Evolutionary conservation across 164 flowering plant species (phyloP).

Genomic region (Macadamia integrifolia): DNA sequence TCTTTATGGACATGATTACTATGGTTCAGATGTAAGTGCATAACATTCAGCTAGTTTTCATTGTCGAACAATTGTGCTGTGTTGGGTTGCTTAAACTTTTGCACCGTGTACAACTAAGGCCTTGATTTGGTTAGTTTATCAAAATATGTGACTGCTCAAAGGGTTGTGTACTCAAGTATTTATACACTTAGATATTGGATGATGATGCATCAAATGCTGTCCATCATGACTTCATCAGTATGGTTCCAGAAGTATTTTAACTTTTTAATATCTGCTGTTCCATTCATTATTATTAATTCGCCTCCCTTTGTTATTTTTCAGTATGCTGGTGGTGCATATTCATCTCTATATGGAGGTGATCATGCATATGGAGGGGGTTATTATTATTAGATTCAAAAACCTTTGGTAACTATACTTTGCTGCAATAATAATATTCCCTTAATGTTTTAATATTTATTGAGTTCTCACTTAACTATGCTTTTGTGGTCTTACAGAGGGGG

Average conservation of each 20-base stretch:
- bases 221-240: too few relatives aligned
- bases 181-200: too few relatives aligned
- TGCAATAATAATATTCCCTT: too few relatives aligned
- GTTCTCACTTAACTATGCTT: constrained; percentile 10
- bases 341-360: constrained; percentile 40
- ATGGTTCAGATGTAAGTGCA: constrained; percentile 50
- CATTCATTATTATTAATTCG: background rate
- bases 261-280: background rate
- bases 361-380: constrained; percentile 49
- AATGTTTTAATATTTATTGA: background rate
- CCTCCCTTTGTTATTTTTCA: constrained; percentile 15
- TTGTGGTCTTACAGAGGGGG: constrained; percentile 24
- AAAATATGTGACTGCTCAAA: too few relatives aligned
- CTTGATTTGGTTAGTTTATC: too few relatives aligned
- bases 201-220: too few relatives aligned
- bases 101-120: too few relatives aligned
- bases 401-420: constrained; percentile 23
- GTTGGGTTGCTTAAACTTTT: too few relatives aligned
- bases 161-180: too few relatives aligned
- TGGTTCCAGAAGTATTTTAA: background rate
- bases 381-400: constrained; percentile 29
- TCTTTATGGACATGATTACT: constrained; percentile 37
- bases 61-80: background rate
- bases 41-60: background rate
- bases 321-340: constrained; percentile 41